Percentiles rank a stretch among this genome's conserved stretches.
Evolutionary conservation across 495 filamentous ascomycete genomes (phyloP).

Genomic region (Evernia prunastri): DNA sequence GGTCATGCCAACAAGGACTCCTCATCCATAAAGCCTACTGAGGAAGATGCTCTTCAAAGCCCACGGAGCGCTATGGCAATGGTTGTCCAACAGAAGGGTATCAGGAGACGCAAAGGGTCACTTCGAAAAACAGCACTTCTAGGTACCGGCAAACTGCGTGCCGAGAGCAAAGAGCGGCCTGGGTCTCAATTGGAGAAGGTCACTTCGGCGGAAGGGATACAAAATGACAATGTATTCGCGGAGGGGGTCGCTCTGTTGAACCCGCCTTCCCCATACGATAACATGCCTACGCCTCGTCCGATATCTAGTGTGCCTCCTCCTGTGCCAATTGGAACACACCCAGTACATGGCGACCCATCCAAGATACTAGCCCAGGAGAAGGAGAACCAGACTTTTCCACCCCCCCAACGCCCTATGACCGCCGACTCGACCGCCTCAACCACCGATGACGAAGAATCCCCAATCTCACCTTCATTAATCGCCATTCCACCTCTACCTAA

Average conservation of each 20-base stretch:
- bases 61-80: slow-evolving; percentile 49
- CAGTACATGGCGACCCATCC: slow-evolving; percentile 17
- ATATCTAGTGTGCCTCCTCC: slow-evolving; percentile 22
- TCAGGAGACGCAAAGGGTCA: slow-evolving; percentile 69
- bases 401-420: slow-evolving; percentile 37
- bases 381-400: slow-evolving; percentile 40
- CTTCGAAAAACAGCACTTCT: slow-evolving; percentile 73
- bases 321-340: slow-evolving; percentile 25
- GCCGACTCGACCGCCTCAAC: slow-evolving; percentile 47
- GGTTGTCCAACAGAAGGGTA: slow-evolving; percentile 57
- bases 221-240: not conserved
- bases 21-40: slow-evolving; percentile 3
- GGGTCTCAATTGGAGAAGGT: slow-evolving; percentile 36
- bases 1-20: slow-evolving; percentile 27
- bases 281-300: slow-evolving; percentile 23
- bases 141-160: slow-evolving; percentile 55
- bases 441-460: slow-evolving; percentile 72
- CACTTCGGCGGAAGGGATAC: slow-evolving; percentile 39
- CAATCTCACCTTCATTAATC: slow-evolving; percentile 45
- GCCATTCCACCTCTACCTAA: slow-evolving; percentile 26
- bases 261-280: slow-evolving; percentile 21
- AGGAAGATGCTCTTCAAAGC: slow-evolving; percentile 24
- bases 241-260: slow-evolving; percentile 8
- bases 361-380: slow-evolving; percentile 47
- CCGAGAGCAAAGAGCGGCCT: slow-evolving; percentile 38